These are phyloP conservation scores for Diaporthe caulivora DNA, from an alignment of 2,329 filamentous ascomycete species.

Conservation along the genomic window DNA sequence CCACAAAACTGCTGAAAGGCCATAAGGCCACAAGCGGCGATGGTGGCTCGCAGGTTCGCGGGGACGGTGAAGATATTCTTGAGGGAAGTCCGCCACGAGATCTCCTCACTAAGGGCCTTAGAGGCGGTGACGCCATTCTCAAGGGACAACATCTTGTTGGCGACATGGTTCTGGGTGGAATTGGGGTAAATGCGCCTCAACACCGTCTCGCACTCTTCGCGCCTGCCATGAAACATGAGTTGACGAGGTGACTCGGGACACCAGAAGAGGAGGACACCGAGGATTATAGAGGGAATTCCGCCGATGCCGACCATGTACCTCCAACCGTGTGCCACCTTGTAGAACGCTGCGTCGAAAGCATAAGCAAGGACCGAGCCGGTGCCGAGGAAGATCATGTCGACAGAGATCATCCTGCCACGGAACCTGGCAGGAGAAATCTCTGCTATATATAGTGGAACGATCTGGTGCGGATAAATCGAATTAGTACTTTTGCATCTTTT, in stretches of 20 bases:
- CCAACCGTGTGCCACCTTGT: slow-evolving; percentile 59
- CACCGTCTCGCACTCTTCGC: slow-evolving; percentile 54
- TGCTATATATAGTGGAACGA: slow-evolving; percentile 60
- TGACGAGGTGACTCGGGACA: slow-evolving; percentile 63
- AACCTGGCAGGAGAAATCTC: slow-evolving; percentile 62
- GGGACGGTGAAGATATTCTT: slow-evolving; percentile 60
- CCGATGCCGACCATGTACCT: slow-evolving; percentile 62
- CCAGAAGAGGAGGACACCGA: slow-evolving; percentile 56
- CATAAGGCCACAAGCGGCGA: slow-evolving; percentile 64
- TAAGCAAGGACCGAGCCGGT: slow-evolving; percentile 57
- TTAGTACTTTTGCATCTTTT: not conserved
- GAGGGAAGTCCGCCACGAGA: slow-evolving; percentile 55
- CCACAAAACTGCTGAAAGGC: slow-evolving; percentile 63
- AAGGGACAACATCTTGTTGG: slow-evolving; percentile 59
- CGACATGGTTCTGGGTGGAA: slow-evolving; percentile 56
- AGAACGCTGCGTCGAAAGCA: slow-evolving; percentile 55
- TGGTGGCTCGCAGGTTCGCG: slow-evolving; percentile 58
- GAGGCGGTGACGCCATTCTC: slow-evolving; percentile 51
- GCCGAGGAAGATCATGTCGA: slow-evolving; percentile 52
- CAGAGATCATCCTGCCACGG: slow-evolving; percentile 46
- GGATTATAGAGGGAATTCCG: slow-evolving; percentile 59
- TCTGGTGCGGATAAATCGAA: slow-evolving; percentile 40
- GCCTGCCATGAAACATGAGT: slow-evolving; percentile 56
- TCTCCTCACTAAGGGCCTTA: slow-evolving; percentile 54
- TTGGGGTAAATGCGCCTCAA: slow-evolving; percentile 56